Evolutionary conservation across 306 rosid genomes (phyloP).

Genomic region (Lotus japonicus): DNA sequence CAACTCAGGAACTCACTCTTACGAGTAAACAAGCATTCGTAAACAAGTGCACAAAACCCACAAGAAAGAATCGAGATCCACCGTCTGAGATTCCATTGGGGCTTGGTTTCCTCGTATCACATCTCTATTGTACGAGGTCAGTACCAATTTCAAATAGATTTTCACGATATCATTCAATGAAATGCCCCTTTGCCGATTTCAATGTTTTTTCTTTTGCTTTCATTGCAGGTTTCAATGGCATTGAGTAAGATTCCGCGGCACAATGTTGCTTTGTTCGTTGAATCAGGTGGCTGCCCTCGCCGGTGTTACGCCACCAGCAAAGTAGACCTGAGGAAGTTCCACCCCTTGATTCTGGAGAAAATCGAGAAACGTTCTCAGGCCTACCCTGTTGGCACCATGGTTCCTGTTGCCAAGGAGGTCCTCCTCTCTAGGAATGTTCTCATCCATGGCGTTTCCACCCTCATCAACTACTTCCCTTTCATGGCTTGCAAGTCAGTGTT

Average conservation of each 20-base stretch:
- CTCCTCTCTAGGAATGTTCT: conserved; percentile 44
- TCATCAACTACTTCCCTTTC: conserved; percentile 48
- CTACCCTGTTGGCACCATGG: conserved; percentile 52
- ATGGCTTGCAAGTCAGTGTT: conserved; percentile 70
- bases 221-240: conserved; percentile 32
- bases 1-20: no score
- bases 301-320: conserved; percentile 24
- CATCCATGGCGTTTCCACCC: conserved; percentile 64
- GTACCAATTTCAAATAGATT: not conserved
- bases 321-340: conserved; percentile 44
- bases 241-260: conserved; percentile 22
- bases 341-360: conserved; percentile 72
- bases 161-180: conserved; percentile 12
- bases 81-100: no score
- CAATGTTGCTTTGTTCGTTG: not conserved
- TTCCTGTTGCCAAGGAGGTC: conserved; percentile 68
- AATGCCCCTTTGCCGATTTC: not conserved
- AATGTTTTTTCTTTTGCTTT: not conserved
- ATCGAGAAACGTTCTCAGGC: conserved; percentile 47
- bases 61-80: no score
- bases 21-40: no score
- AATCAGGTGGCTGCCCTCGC: not conserved
- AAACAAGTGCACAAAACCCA: no score
- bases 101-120: no score
- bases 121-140: not conserved